Evolutionary conservation across 2,329 filamentous ascomycete species (phyloP).

Genomic region (Microascus cirrosus): DNA sequence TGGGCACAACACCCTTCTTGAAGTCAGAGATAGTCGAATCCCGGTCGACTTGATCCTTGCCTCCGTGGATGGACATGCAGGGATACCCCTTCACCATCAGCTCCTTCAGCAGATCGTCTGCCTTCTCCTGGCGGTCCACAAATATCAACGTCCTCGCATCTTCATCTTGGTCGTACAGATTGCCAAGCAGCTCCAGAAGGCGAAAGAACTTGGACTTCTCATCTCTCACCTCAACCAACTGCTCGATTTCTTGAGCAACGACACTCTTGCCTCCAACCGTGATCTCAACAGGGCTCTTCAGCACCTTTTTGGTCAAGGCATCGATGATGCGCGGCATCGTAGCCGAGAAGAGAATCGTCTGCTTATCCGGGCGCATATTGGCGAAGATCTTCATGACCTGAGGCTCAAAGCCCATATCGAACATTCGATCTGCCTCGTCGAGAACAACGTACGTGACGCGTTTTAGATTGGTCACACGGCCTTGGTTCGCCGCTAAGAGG

Average conservation of each 20-base stretch:
- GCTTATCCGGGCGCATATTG: constrained; percentile 82
- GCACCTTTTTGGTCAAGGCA: constrained; percentile 75
- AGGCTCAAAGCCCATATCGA: constrained; percentile 98
- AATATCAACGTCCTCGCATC: constrained; percentile 86
- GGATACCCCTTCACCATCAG: constrained; percentile 77
- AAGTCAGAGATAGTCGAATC: constrained; percentile 90
- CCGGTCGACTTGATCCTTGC: constrained; percentile 86
- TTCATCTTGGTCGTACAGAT: constrained; percentile 77
- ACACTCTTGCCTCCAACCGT: constrained; percentile 79
- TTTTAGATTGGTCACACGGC: constrained; percentile 83
- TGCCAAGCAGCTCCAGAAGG: constrained; percentile 74
- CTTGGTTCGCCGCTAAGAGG: constrained; percentile 82
- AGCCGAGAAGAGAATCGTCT: constrained; percentile 92
- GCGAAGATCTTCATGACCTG: constrained; percentile 95
- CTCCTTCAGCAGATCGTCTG: constrained; percentile 68
- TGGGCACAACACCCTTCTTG: constrained; percentile 79
- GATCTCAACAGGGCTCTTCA: constrained; percentile 80
- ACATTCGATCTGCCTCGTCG: constrained; percentile 97
- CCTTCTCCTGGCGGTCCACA: constrained; percentile 83
- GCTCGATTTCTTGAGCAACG: constrained; percentile 85
- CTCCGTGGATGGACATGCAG: constrained; percentile 87
- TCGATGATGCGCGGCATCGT: constrained; percentile 95
- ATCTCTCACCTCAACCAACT: constrained; percentile 78
- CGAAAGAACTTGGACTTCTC: constrained; percentile 77
- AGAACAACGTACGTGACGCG: constrained; percentile 90